A percentile compares a stretch with the other conserved stretches of the same genome.
Conservation (phyloP, 2,329 filamentous ascomycete species). For the Fusarium sp. region DNA sequence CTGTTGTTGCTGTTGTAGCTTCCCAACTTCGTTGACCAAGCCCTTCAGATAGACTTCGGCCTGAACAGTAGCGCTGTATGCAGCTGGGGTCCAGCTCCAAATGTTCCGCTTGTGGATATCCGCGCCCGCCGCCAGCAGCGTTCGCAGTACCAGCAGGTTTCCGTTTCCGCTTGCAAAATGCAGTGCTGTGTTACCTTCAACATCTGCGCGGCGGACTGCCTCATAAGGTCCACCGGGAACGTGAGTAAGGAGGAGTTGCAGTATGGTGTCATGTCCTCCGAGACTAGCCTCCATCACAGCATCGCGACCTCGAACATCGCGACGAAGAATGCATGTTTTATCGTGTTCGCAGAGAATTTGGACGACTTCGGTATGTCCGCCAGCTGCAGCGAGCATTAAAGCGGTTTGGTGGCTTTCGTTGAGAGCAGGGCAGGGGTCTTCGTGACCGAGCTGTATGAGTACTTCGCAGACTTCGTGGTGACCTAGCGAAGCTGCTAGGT, state of each 20-base stretch:
- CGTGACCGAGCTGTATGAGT: constrained; percentile 80
- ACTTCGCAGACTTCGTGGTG: constrained; percentile 74
- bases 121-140: constrained; percentile 81
- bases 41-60: constrained; percentile 87
- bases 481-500: constrained; percentile 81
- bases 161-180: constrained; percentile 89
- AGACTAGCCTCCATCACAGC: constrained; percentile 75
- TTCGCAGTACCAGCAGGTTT: constrained; percentile 79
- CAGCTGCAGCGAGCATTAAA: constrained; percentile 78
- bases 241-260: constrained; percentile 73
- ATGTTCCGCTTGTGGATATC: constrained; percentile 77
- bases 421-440: constrained; percentile 76
- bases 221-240: constrained; percentile 64
- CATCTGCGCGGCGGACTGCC: constrained; percentile 69
- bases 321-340: constrained; percentile 70
- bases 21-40: constrained; percentile 77
- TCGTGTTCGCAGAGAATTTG: constrained; percentile 75
- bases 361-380: constrained; percentile 78
- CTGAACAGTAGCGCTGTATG: constrained; percentile 83
- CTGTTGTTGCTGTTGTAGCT: constrained; percentile 57
- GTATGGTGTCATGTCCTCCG: constrained; percentile 70
- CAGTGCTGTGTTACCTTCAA: constrained; percentile 84
- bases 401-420: constrained; percentile 86
- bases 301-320: constrained; percentile 76
- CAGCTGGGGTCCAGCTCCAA: constrained; percentile 85